Conservation (phyloP, 176 grass and related monocot species). For the Dendrocalamus sinicus region DNA sequence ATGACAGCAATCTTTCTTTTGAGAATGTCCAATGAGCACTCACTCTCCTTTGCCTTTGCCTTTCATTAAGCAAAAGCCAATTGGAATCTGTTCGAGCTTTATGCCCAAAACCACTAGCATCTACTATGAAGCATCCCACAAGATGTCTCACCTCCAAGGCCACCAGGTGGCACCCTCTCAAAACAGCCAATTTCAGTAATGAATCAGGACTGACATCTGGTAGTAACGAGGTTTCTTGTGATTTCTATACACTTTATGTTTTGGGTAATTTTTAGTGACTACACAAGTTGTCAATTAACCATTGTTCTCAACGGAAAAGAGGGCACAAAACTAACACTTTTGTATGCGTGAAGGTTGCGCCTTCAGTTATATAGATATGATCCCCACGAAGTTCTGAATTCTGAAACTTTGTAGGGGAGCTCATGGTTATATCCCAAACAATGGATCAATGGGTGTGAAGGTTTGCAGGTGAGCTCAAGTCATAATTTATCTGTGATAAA, state of each 20-base stretch:
- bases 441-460: neutral
- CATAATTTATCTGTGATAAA: neutral
- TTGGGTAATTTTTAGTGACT: neutral
- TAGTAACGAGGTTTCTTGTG: neutral
- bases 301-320: neutral
- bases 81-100: constrained; percentile 79
- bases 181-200: constrained; percentile 38
- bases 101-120: constrained; percentile 79
- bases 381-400: neutral
- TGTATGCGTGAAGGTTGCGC: neutral
- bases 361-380: constrained; percentile 6
- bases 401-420: neutral
- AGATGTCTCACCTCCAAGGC: constrained; percentile 57
- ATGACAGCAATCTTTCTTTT: constrained; percentile 52
- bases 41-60: constrained; percentile 37
- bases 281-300: neutral
- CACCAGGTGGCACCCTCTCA: constrained; percentile 60
- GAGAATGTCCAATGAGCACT: constrained; percentile 51
- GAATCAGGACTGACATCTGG: constrained; percentile 51
- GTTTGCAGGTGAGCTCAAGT: neutral
- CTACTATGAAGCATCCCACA: constrained; percentile 77
- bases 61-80: constrained; percentile 58
- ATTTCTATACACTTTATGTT: constrained; percentile 15
- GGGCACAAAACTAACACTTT: neutral
- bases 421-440: neutral